Evolutionary conservation across 768 basidiomycete genomes (phyloP), one percentile per base, ranked within the genome.

Genomic region (Macrocybe gigantea): DNA sequence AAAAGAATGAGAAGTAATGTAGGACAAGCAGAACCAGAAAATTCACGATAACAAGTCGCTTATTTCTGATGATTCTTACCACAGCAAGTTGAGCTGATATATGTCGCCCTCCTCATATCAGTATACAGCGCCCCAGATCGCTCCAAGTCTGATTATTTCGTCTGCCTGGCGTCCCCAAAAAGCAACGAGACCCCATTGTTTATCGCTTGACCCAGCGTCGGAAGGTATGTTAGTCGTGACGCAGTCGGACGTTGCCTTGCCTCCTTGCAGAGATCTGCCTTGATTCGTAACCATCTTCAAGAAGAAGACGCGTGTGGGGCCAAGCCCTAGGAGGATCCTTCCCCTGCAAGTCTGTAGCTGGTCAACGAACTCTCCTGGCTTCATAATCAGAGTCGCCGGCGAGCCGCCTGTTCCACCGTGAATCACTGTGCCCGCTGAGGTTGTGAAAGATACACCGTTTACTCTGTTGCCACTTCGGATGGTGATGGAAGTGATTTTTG

Each of bases 371-470:
- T 70, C 66, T 15, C 56, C 56, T 5, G 53, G 5, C 1, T 47
- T 49, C 11, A 69, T 51, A 5, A 57, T 54, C 15, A 70, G 53
- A 1, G 67, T 58, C 1, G 47, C 45, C 0, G 64, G 50, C 4
- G 53, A 59, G 13, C 68, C 69, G n/a, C 69, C 69, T 13, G 61
- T 56, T 5, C 68, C 67, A 2, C 69, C 68, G 47, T 66, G 68
- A 3, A 58, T 50, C 10, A 61, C 50, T 2, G 53, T 54, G 9
- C 4, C 54, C 57, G 34, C 53, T 55, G 30, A 48, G 31, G 46
- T 55, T 54, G 60, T 57, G 40, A 61, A 61, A 5, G 60, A 60
- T 22, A 70, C 52, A 7, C 52, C 60, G 50, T 70, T 67, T 32
- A 70, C 54, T 14, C 69, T 53, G 39, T 45, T 57, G 0, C 50